Percentiles rank a stretch among this genome's conserved stretches.
Evolutionary conservation across 768 basidiomycete species (phyloP).

Genomic region (Collybia mongolica): DNA sequence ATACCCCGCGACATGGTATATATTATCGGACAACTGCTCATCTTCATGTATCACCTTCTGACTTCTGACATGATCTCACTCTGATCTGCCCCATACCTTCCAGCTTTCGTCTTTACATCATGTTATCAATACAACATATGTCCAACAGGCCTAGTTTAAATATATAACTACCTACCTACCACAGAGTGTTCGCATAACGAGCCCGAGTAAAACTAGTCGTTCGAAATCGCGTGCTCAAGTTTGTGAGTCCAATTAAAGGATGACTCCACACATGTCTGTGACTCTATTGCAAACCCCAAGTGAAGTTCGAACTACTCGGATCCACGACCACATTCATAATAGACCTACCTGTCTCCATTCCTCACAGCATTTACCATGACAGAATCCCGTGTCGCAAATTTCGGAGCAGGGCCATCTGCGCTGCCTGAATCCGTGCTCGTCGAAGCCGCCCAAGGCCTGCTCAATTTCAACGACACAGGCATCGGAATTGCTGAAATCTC

Average conservation of each 20-base stretch:
- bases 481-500: conserved; percentile 97
- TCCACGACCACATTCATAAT: conserved; percentile 5
- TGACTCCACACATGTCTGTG: conserved; percentile 7
- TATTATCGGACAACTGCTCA: too few species aligned
- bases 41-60: too few species aligned
- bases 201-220: not conserved
- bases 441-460: conserved; percentile 79
- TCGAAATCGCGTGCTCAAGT: conserved; percentile 10
- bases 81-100: too few species aligned
- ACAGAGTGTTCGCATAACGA: not conserved
- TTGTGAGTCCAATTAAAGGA: conserved; percentile 3
- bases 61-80: too few species aligned
- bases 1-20: too few species aligned
- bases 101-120: not conserved
- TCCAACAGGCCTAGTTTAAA: not conserved
- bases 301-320: conserved; percentile 1
- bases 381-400: conserved; percentile 70
- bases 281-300: not conserved
- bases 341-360: too few species aligned
- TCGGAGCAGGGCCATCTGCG: conserved; percentile 93
- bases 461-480: conserved; percentile 89
- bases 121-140: not conserved
- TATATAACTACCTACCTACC: not conserved
- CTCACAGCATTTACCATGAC: conserved; percentile 28
- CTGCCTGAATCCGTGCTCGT: conserved; percentile 84